Evolutionary conservation across 2,329 filamentous ascomycete species (phyloP).

Genomic region (Colletotrichum sp.): DNA sequence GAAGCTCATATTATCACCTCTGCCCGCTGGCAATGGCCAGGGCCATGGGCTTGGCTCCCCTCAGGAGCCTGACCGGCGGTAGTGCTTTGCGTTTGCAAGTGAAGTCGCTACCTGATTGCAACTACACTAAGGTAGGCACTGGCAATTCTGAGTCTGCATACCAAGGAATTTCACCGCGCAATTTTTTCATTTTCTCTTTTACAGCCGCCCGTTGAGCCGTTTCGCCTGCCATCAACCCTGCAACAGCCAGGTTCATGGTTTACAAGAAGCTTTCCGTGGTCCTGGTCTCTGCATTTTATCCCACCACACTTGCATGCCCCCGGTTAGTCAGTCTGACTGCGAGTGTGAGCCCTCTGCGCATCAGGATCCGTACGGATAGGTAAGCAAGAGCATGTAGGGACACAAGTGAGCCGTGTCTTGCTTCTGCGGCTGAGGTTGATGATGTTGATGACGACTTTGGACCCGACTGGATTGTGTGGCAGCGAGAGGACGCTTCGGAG

Average conservation of each 20-base stretch:
- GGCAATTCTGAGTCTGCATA: not conserved
- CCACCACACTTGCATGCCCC: slow-evolving; percentile 14
- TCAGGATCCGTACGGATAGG: not conserved
- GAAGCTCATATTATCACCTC: not conserved
- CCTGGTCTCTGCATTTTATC: slow-evolving; percentile 16
- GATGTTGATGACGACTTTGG: not conserved
- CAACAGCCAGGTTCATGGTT: slow-evolving; percentile 14
- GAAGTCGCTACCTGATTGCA: not conserved
- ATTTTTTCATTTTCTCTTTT: not conserved
- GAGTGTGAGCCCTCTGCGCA: not conserved
- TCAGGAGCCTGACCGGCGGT: not conserved
- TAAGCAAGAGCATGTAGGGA: not conserved
- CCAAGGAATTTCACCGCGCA: not conserved
- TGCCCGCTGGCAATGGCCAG: not conserved
- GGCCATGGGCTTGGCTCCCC: not conserved
- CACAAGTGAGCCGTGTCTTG: not conserved
- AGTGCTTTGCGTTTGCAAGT: not conserved
- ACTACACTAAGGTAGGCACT: not conserved
- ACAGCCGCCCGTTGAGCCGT: not conserved
- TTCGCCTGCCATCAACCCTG: not conserved
- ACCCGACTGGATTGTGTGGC: not conserved
- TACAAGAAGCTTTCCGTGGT: slow-evolving; percentile 16
- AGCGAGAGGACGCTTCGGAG: not conserved
- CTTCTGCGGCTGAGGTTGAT: not conserved
- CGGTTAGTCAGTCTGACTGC: slow-evolving; percentile 6